These are phyloP conservation scores for Chimonanthus praecox DNA, from an alignment of 164 flowering plant species.

Conservation along the genomic window DNA sequence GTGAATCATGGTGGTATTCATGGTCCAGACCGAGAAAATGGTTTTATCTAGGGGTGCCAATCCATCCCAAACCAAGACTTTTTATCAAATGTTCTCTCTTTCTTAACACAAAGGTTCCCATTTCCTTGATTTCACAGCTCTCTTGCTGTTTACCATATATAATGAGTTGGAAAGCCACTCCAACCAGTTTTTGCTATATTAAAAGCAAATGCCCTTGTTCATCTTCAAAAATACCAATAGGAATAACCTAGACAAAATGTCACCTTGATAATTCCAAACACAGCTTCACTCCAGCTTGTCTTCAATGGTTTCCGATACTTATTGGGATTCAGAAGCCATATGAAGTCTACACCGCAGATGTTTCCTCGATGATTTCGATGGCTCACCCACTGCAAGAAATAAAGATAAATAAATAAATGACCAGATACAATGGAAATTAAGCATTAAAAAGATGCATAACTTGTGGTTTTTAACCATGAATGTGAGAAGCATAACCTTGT, in stretches of 20 bases:
- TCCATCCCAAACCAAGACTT: too few species aligned
- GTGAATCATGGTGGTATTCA: too few species aligned
- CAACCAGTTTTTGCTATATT: background rate
- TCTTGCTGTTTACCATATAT: background rate
- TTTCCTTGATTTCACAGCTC: background rate
- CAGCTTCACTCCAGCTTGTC: conserved; percentile 88
- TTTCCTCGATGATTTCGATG: conserved; percentile 94
- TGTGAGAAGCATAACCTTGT: conserved; percentile 48
- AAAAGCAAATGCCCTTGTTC: background rate
- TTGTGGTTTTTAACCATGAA: background rate
- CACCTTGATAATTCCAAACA: conserved; percentile 90
- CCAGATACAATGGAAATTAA: background rate
- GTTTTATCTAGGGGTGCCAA: too few species aligned
- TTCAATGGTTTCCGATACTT: conserved; percentile 59
- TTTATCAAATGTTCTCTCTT: too few species aligned
- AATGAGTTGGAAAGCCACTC: background rate
- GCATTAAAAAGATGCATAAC: background rate
- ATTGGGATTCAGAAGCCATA: conserved; percentile 96
- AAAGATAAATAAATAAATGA: background rate
- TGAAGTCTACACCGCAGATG: conserved; percentile 94
- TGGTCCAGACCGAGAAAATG: background rate
- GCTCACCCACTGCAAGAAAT: conserved; percentile 76
- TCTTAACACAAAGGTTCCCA: background rate
- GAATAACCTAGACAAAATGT: background rate
- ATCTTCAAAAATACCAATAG: background rate